A percentile compares a stretch with the other conserved stretches of the same genome.
Evolutionary conservation across 768 basidiomycete species (phyloP).

Genomic region (Amanita pallidorosea): DNA sequence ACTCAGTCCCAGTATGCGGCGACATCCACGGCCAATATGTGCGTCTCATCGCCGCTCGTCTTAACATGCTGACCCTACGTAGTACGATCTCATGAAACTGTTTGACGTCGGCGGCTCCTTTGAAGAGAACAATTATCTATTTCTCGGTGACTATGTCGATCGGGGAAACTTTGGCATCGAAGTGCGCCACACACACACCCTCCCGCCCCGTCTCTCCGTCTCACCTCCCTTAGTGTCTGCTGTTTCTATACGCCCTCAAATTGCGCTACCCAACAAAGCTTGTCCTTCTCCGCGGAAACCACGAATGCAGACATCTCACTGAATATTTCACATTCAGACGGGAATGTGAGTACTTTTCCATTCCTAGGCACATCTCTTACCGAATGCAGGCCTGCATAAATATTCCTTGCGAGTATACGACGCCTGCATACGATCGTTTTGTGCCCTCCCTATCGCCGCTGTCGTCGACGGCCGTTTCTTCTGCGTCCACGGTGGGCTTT

Average conservation of each 20-base stretch:
- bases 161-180: slow-evolving; percentile 83
- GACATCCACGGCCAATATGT: slow-evolving; percentile 99
- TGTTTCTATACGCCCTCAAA: slow-evolving; percentile 92
- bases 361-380: slow-evolving; percentile 3
- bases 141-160: slow-evolving; percentile 96
- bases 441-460: slow-evolving; percentile 81
- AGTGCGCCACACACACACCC: slow-evolving; percentile 17
- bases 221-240: slow-evolving; percentile 47
- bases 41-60: slow-evolving; percentile 11
- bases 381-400: slow-evolving; percentile 71
- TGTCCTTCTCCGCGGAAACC: slow-evolving; percentile 85
- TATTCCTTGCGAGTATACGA: slow-evolving; percentile 84
- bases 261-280: slow-evolving; percentile 80
- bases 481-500: slow-evolving; percentile 95
- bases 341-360: slow-evolving; percentile 55
- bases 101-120: slow-evolving; percentile 91
- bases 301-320: slow-evolving; percentile 94
- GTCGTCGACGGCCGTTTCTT: slow-evolving; percentile 94
- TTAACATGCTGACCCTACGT: neutral
- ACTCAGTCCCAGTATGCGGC: slow-evolving; percentile 63
- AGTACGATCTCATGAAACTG: slow-evolving; percentile 98
- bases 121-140: slow-evolving; percentile 76
- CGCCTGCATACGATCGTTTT: slow-evolving; percentile 85
- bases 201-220: neutral
- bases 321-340: slow-evolving; percentile 98